Conservation (phyloP, 306 rosid species). For the Corylus americana region DNA sequence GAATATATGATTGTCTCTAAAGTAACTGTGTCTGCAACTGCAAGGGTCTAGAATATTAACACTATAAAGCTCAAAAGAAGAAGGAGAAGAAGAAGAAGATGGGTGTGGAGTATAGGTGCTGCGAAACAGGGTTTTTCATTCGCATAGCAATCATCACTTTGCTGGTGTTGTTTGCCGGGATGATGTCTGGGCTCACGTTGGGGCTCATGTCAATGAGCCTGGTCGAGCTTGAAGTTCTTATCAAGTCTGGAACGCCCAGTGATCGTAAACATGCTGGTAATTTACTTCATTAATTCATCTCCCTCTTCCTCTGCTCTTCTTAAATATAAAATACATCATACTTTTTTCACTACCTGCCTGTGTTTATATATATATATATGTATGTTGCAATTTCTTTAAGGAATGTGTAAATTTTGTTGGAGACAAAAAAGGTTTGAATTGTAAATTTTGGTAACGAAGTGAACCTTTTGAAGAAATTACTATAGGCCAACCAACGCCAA, state of each 20-base stretch:
- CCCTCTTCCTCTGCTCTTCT: background rate
- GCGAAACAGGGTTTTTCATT: slow-evolving; percentile 60
- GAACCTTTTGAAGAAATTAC: no score
- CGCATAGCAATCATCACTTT: slow-evolving; percentile 42
- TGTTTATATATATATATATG: background rate
- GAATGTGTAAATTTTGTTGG: background rate
- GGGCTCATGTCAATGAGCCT: slow-evolving; percentile 97
- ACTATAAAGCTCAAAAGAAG: background rate
- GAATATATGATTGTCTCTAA: background rate
- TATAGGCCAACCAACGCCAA: no score
- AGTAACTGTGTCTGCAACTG: background rate
- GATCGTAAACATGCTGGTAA: slow-evolving; percentile 79
- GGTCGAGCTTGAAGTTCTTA: slow-evolving; percentile 95
- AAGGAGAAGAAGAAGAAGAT: slow-evolving; percentile 30
- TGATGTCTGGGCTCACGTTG: slow-evolving; percentile 94
- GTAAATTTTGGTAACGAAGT: background rate
- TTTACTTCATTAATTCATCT: background rate
- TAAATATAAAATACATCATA: background rate
- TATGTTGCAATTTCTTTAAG: background rate
- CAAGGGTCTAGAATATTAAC: background rate
- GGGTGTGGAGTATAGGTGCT: slow-evolving; percentile 69
- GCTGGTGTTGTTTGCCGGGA: slow-evolving; percentile 80
- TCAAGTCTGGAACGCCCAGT: slow-evolving; percentile 78
- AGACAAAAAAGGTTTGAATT: background rate
- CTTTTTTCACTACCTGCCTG: background rate